Evolutionary conservation across 139 green algal genomes (phyloP).

Genomic region (Tetradesmus lagerheimii): DNA sequence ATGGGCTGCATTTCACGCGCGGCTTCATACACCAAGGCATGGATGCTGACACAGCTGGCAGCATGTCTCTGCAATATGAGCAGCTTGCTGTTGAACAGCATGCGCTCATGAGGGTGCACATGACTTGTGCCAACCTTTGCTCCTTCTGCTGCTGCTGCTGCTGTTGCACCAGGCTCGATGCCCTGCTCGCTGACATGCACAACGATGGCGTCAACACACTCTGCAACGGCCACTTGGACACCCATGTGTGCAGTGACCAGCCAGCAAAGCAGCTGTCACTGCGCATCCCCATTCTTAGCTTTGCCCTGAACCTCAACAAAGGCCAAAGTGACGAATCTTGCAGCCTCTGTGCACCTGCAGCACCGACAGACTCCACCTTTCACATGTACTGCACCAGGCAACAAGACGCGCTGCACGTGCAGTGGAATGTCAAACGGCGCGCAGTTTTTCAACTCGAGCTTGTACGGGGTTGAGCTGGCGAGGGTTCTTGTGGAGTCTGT

Average conservation of each 20-base stretch:
- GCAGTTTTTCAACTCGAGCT: slow-evolving; percentile 14
- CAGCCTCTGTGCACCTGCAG: not conserved
- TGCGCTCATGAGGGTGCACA: too few species aligned
- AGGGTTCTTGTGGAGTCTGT: not conserved
- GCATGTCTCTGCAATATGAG: too few species aligned
- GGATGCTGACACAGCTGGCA: too few species aligned
- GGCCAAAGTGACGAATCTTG: not conserved
- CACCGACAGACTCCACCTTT: not conserved
- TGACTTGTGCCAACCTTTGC: too few species aligned
- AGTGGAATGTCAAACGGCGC: not conserved
- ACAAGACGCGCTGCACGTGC: slow-evolving; percentile 27
- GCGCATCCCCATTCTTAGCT: not conserved
- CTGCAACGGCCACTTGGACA: not conserved
- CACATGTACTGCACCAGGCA: slow-evolving; percentile 10
- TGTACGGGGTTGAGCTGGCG: slow-evolving; percentile 10
- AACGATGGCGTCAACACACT: slow-evolving; percentile 21
- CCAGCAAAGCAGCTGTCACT: not conserved
- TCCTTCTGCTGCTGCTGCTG: not conserved
- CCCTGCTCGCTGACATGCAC: slow-evolving; percentile 18
- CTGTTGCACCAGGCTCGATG: not conserved
- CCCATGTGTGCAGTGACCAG: not conserved
- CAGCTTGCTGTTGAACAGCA: too few species aligned
- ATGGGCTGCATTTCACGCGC: too few species aligned
- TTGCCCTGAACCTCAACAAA: not conserved
- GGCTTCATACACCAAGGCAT: too few species aligned